These are phyloP conservation scores for Leishmania major DNA, from an alignment of 208 protist genomes.

Conservation along the genomic window DNA sequence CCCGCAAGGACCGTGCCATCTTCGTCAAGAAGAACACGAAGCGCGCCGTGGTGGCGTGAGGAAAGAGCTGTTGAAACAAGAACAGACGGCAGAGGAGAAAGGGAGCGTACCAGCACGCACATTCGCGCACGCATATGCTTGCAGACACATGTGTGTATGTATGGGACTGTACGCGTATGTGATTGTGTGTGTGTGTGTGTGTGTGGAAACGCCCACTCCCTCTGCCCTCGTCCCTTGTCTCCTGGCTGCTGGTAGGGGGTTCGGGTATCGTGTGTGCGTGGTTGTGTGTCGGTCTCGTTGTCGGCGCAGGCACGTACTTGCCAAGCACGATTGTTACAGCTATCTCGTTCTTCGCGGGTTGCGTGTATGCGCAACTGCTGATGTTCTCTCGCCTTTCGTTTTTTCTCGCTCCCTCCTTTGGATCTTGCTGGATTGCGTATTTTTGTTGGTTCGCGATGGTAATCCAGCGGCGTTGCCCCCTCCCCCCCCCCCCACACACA, in stretches of 20 bases:
- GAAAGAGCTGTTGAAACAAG: not conserved
- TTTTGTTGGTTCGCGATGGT: not conserved
- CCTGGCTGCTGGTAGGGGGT: not conserved
- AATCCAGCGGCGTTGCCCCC: not conserved
- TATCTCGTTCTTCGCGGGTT: not conserved
- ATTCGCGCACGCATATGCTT: too few species aligned
- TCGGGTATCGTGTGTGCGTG: not conserved
- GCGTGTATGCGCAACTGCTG: not conserved
- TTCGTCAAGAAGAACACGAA: slow-evolving; percentile 87
- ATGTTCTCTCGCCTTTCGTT: not conserved
- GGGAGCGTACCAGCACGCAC: not conserved
- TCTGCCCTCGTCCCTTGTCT: not conserved
- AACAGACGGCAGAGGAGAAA: not conserved
- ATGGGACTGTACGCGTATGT: not conserved
- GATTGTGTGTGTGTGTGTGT: not conserved
- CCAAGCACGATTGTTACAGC: not conserved
- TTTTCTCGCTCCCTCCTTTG: not conserved
- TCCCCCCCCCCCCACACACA: not conserved
- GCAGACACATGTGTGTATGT: not conserved
- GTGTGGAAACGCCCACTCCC: not conserved
- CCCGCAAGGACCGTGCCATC: slow-evolving; percentile 82
- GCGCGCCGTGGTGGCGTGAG: slow-evolving; percentile 77
- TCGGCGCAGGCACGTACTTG: not conserved
- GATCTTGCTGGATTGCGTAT: not conserved
- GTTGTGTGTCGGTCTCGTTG: not conserved